Evolutionary conservation across 805 yeast genomes (phyloP), one percentile per base, ranked within the genome.

Genomic region (Pichia nanzhaoensis): DNA sequence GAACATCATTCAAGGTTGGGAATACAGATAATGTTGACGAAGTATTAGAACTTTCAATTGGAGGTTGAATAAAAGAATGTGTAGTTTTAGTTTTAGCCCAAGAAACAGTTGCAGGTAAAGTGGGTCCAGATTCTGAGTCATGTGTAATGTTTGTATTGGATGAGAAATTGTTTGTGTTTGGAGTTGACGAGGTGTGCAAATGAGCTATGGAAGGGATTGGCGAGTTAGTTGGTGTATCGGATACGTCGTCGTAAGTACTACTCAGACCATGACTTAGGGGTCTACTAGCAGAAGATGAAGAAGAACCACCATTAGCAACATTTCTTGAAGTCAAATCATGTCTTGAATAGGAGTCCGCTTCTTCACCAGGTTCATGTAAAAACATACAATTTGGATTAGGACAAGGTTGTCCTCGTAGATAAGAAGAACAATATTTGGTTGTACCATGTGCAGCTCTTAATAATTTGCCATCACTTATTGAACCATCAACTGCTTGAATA

Each of bases 371-470:
- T 66, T 93, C 99, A 64, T 93, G 99, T 57, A 93, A 73, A 59
- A 93, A 93, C 99, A 93, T 93, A 74, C 99, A 93, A 60, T 89
- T 88, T 51, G 98, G 98, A 66, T 93, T 93, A 48, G 96, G 99
- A 68, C 99, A 93, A 9, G 93, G 83, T 62, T 87, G 95, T 32
- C 96, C 97, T 55, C 97, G 76, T 52, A 93, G 69, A 61, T 93
- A 93, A 3, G 95, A 84, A n/a, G 96, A 87, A 64, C 99, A 93
- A 69, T 93, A 93, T 65, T 93, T 93, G 12, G 99, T 93, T 4
- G 99, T 93, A 61, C 99, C 99, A 64, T 90, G 95, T 0, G 98
- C 97, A 14, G 99, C 99, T 50, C 91, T 75, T 51, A 93, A 73
- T 30, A 84, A 73, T 57, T 89, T 78, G 2, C 98, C 97, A 61